Percentiles rank a stretch among this genome's conserved stretches.
Evolutionary conservation across 331 rosid species (phyloP).

Genomic region (Malus hybrid): DNA sequence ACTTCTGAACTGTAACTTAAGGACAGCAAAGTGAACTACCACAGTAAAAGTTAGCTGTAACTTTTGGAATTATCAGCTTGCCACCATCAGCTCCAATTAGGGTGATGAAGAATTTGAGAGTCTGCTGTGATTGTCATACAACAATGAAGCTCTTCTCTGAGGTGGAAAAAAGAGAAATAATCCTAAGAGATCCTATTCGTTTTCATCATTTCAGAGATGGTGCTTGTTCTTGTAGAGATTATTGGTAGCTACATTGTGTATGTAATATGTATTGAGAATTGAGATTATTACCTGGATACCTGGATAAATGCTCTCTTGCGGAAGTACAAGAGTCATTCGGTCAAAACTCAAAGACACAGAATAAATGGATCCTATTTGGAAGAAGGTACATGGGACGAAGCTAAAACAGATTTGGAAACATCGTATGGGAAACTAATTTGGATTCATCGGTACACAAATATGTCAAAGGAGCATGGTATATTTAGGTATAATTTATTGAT

Average conservation of each 20-base stretch:
- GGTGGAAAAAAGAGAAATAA: conserved; percentile 45
- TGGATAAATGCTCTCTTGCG: neutral
- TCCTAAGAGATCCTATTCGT: conserved; percentile 46
- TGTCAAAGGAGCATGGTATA: neutral
- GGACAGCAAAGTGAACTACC: conserved; percentile 19
- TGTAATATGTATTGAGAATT: neutral
- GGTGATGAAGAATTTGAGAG: conserved; percentile 66
- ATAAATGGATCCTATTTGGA: neutral
- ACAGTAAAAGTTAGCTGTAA: conserved; percentile 58
- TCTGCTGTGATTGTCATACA: conserved; percentile 49
- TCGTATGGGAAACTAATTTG: neutral
- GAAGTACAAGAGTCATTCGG: neutral
- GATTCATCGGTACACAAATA: neutral
- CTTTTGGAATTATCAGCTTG: conserved; percentile 40
- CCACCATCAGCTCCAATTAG: conserved; percentile 52
- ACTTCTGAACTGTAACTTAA: conserved; percentile 9
- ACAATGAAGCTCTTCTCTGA: conserved; percentile 47
- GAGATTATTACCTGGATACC: neutral
- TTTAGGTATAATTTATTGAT: neutral
- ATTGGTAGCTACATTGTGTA: conserved; percentile 30
- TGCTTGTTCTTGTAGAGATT: conserved; percentile 49
- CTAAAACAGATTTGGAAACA: neutral
- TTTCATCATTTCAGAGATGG: conserved; percentile 57
- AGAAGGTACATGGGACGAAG: neutral
- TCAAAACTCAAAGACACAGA: neutral